Evolutionary conservation across 2,329 filamentous ascomycete genomes (phyloP), one percentile per base, ranked within the genome.

Genomic region (Penicillium sp.): DNA sequence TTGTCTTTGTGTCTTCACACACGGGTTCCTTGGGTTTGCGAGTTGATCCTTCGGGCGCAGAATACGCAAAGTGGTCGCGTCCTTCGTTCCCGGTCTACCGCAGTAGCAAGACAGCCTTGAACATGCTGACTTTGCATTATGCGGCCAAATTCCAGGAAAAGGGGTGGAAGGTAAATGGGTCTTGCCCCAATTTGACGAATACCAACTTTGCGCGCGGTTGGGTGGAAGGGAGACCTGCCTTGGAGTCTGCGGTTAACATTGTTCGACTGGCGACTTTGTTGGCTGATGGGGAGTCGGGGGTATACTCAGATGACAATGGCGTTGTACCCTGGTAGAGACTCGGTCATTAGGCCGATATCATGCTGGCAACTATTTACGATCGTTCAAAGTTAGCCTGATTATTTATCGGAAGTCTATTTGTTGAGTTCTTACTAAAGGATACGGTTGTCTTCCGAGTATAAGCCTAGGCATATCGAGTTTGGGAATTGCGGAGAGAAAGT

Each of bases 51-150:
- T 42, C 57, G 17, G 60, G 60, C 12, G 54, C 54, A 3, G 64
- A 59, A 8, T 67, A 62, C 14, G 57, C 37, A 17, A 62, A 45
- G 42, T 54, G 56, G 35, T 55, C 51, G 20, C 65, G 50, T 1
- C 34, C 65, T 15, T 63, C 51, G 0, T 66, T 63, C 47, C 58
- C 65, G 3, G 54, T 76, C 5, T 81, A 81, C 55, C 71, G 69
- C 3, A 77, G 78, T 57, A 78, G 74, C 51, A 81, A 81, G 63
- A 75, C 78, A 5, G 78, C 76, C 14, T 55, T 79, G 70, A 80
- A 81, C 52, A 78, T 79, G 73, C 64, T 81, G 58, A 78, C 74
- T 25, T 63, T 79, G 58, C 77, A 78, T 57, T 78, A 81, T 65
- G 73, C 74, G 20, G 71, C 71, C 31, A 72, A 75, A 57, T 63